A percentile compares a stretch with the other conserved stretches of the same genome.
Evolutionary conservation across 495 filamentous ascomycete species (phyloP).

Genomic region (Penicillium chermesinum): DNA sequence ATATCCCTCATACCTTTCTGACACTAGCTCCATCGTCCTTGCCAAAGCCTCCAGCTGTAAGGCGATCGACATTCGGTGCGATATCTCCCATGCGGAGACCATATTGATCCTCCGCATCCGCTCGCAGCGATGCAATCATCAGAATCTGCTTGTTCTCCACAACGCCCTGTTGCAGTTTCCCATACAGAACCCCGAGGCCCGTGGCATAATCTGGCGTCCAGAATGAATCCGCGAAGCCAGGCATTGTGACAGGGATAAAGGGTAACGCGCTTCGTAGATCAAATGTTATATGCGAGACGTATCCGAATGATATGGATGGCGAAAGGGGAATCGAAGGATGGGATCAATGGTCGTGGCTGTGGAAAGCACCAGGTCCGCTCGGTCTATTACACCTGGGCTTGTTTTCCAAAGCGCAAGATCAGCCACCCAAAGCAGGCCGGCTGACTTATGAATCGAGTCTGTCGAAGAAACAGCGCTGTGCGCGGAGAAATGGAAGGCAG

Average conservation of each 20-base stretch:
- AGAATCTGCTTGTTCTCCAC: slow-evolving; percentile 93
- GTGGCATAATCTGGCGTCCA: slow-evolving; percentile 93
- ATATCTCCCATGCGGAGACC: slow-evolving; percentile 77
- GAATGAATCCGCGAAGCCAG: slow-evolving; percentile 88
- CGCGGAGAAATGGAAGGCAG: slow-evolving; percentile 7
- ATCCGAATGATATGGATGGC: not conserved
- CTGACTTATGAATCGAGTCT: not conserved
- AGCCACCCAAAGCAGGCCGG: not conserved
- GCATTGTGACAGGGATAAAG: slow-evolving; percentile 49
- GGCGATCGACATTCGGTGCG: slow-evolving; percentile 71
- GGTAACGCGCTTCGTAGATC: slow-evolving; percentile 2
- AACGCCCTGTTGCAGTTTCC: slow-evolving; percentile 93
- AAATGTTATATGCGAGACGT: not conserved
- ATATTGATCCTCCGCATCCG: slow-evolving; percentile 91
- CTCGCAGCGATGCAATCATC: slow-evolving; percentile 86
- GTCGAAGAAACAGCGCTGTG: not conserved
- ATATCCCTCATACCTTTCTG: slow-evolving; percentile 63
- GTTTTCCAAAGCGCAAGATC: not conserved
- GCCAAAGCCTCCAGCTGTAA: slow-evolving; percentile 71
- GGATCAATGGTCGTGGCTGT: not conserved
- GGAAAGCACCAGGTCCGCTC: not conserved
- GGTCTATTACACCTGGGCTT: not conserved
- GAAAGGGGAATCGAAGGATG: not conserved
- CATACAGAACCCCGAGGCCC: slow-evolving; percentile 91
- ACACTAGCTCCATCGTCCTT: slow-evolving; percentile 96